Percentiles rank a stretch among this genome's conserved stretches.
These are phyloP conservation scores for Pisolithus microcarpus DNA, from an alignment of 768 basidiomycete species.

Conservation along the genomic window DNA sequence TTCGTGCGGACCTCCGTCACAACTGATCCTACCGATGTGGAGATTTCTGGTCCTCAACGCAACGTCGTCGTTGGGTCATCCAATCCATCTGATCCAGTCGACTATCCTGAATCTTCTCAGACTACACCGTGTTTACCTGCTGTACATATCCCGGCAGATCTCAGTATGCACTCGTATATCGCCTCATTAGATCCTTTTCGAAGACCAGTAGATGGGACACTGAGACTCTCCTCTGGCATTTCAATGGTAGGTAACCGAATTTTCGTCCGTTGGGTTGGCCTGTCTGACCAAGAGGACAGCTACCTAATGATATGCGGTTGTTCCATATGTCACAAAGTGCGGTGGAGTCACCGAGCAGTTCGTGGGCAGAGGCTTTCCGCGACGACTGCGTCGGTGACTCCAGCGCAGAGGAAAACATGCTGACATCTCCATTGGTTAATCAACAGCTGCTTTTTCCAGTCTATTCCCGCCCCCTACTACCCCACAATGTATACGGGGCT, in stretches of 20 bases:
- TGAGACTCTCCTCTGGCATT: too few relatives aligned
- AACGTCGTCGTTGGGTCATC: slow-evolving; percentile 5
- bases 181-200: slow-evolving; percentile 8
- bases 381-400: slow-evolving; percentile 25
- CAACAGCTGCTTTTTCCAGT: slow-evolving; percentile 19
- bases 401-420: slow-evolving; percentile 17
- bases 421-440: slow-evolving; percentile 27
- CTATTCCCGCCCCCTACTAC: slow-evolving; percentile 1
- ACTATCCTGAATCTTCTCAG: slow-evolving; percentile 27
- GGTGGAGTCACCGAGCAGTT: slow-evolving; percentile 22
- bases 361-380: slow-evolving; percentile 24
- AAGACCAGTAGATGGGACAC: background rate
- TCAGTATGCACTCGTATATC: slow-evolving; percentile 6
- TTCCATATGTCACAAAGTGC: slow-evolving; percentile 8
- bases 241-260: slow-evolving; percentile 13
- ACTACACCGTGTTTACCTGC: slow-evolving; percentile 18
- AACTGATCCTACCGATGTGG: slow-evolving; percentile 18
- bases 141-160: slow-evolving; percentile 10
- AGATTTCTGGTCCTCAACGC: slow-evolving; percentile 10
- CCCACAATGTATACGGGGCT: slow-evolving; percentile 4
- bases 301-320: slow-evolving; percentile 10
- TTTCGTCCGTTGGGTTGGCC: background rate
- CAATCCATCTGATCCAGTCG: slow-evolving; percentile 3
- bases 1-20: slow-evolving; percentile 21
- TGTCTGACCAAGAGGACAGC: slow-evolving; percentile 16